phyloP scores from a whole-genome alignment of 2,329 filamentous ascomycete genomes.

The Colletotrichum ledebouriae region DNA sequence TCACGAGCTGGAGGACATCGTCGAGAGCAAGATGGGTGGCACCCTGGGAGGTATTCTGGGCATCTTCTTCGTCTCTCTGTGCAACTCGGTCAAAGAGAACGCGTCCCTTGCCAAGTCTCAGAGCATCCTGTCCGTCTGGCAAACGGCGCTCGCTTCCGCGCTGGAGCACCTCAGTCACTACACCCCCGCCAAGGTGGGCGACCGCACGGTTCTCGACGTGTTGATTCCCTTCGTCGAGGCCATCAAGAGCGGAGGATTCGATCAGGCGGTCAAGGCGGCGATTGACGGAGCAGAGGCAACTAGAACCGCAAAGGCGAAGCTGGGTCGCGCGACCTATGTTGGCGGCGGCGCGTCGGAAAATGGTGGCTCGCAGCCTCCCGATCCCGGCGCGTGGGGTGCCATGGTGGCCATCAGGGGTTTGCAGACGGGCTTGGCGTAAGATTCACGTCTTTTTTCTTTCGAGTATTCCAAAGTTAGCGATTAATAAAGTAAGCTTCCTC shows the following conservation, averaged over 20 bases:
- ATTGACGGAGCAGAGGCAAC: constrained; percentile 72
- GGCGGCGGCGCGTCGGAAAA: constrained; percentile 67
- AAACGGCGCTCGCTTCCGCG: constrained; percentile 56
- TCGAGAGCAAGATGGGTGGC: constrained; percentile 69
- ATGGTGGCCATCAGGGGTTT: constrained; percentile 66
- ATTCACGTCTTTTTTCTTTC: not conserved
- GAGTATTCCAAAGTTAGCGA: constrained; percentile 15
- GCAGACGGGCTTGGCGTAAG: constrained; percentile 43
- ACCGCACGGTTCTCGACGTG: constrained; percentile 70
- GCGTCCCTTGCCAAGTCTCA: constrained; percentile 44
- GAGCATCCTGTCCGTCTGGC: constrained; percentile 59
- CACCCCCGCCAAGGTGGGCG: constrained; percentile 67
- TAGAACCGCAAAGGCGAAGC: constrained; percentile 72
- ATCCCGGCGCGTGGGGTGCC: constrained; percentile 79
- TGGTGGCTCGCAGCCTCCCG: constrained; percentile 66
- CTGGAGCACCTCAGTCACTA: constrained; percentile 63
- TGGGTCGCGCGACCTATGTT: constrained; percentile 78
- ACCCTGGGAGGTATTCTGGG: constrained; percentile 66
- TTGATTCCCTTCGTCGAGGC: constrained; percentile 66
- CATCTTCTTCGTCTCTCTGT: constrained; percentile 64
- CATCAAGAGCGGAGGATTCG: constrained; percentile 63
- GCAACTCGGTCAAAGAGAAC: constrained; percentile 47
- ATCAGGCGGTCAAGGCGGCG: constrained; percentile 70
- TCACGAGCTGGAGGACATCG: constrained; percentile 64
- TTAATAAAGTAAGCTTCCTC: constrained; percentile 11